Evolutionary conservation across 257 asterid genomes (phyloP), one percentile per base, ranked within the genome.

Genomic region (Nicotiana attenuata): DNA sequence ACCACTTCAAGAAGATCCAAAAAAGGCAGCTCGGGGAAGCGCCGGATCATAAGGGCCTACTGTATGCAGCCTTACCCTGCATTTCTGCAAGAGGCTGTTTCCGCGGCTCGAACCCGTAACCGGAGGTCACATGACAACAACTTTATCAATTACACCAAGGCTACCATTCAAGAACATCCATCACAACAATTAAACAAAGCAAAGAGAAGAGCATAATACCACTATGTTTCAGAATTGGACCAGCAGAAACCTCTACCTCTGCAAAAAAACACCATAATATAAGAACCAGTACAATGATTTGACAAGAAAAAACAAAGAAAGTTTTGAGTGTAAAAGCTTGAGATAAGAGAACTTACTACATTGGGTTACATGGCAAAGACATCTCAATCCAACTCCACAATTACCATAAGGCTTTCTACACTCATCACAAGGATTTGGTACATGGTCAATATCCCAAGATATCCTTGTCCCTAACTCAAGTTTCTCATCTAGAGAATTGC

Each of bases 331-430:
- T 15, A 52, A 52, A 11, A 15, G 4, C 19, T 52, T 24, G 73
- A 53, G 71, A 66, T 67, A 15, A 56, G 79, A 19, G 45, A 28
- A 85, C 92, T 87, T 82, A 93, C 97, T 91, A 87, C 96, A 91
- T 53, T 85, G 78, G 7, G 50, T 80, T 2, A 89, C 88, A 83
- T 91, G 92, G 84, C 93, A 93, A 75, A 88, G 55, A 67, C 97
- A 93, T 91, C 92, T 89, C 67, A 93, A 86, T n/a, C 86, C 97
- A 28, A 71, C 88, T 45, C 92, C 97, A 82, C 93, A 93, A 75
- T 89, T 86, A 2, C 95, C 95, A 80, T 89, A 41, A 8, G 86
- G 87, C 83, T 87, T 89, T 33, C 80, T 81, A 77, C 97, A 93
- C 85, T 91, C 84, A 80, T 88, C 82, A 87, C 94, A 93, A 10